Base-by-base conservation (phyloP, 768 basidiomycete species). In the Xanthoconium purpureum region DNA sequence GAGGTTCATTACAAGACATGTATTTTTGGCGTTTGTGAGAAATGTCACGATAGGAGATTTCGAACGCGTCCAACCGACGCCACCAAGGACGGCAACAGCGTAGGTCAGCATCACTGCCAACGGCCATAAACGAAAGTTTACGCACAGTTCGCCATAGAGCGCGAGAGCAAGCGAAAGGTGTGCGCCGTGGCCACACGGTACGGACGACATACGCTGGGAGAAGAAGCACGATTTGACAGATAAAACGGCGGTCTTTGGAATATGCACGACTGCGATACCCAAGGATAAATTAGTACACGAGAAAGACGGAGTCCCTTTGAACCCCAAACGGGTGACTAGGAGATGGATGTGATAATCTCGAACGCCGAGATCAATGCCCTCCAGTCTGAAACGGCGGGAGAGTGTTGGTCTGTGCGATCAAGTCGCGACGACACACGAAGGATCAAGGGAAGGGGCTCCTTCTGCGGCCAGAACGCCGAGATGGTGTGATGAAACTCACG, bases 111-210 rank as follows among this genome's bases (percentile, higher is more conserved):
- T 49, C 49, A 48, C 39, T 40, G 54, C 44, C 39, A 48, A 50
- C n/a, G 45, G 33, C 18, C 18, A 46, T 24, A 46, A 36, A 46
- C 7, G 33, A 49, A 20, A 56, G 42, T 45, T 53, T 50, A 73
- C 81, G 73, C 66, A 88, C 88, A 84, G 70, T 70, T 91, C 88
- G 32, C 73, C 74, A 56, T 85, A 85, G 20, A 91, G 72, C 13
- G 84, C 88, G 29, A 87, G 70, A 12, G 88, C 73, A 6, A 89
- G 77, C 36, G 80, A 76, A 35, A 89, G 76, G 47, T 82, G 81
- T 3, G 87, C 85, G 38, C 74, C 79, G 35, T 79, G 75, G 3
- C 87, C 88, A 64, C 79, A 81, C 11, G 80, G 79, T 29, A 71
- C 71, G 14, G 74, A 59, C 0, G 78, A 64, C 35, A 88, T 79